Conservation (phyloP, 1,284 basidiomycete species). For the Thelephora terrestris region DNA sequence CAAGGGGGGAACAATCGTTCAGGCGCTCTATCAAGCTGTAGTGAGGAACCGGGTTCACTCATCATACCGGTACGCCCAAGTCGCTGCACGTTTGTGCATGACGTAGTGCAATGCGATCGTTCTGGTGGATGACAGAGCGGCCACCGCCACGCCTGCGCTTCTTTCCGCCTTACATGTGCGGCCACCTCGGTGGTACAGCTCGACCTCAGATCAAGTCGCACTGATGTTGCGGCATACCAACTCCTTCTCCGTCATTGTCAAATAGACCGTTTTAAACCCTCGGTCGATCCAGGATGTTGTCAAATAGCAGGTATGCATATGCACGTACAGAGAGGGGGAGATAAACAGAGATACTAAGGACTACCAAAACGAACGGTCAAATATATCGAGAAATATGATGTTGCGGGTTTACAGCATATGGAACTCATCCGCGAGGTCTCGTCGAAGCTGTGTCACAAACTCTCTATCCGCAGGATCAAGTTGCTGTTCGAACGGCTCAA, state of each 20-base stretch:
- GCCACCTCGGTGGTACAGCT: no score
- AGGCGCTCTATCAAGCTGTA: slow-evolving; percentile 48
- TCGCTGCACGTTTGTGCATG: neutral
- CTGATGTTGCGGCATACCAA: no score
- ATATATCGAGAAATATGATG: neutral
- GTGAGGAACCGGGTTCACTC: slow-evolving; percentile 46
- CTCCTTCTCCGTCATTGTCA: no score
- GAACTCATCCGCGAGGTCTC: neutral
- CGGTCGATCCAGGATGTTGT: no score
- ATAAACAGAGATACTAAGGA: no score
- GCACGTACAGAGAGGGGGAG: no score
- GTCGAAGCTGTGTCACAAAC: neutral
- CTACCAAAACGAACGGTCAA: no score
- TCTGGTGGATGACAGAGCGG: neutral
- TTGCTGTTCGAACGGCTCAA: neutral
- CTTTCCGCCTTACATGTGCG: slow-evolving; percentile 41
- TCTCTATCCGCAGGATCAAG: neutral
- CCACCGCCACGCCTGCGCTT: slow-evolving; percentile 39
- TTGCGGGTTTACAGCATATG: neutral
- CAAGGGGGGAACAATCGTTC: slow-evolving; percentile 39
- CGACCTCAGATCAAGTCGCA: no score
- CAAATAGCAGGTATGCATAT: neutral
- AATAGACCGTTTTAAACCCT: slow-evolving; percentile 1
- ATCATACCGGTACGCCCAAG: slow-evolving; percentile 24
- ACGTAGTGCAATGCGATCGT: no score